phyloP scores from a whole-genome alignment of 2,329 filamentous ascomycete species.

The Penicillium sp. region DNA sequence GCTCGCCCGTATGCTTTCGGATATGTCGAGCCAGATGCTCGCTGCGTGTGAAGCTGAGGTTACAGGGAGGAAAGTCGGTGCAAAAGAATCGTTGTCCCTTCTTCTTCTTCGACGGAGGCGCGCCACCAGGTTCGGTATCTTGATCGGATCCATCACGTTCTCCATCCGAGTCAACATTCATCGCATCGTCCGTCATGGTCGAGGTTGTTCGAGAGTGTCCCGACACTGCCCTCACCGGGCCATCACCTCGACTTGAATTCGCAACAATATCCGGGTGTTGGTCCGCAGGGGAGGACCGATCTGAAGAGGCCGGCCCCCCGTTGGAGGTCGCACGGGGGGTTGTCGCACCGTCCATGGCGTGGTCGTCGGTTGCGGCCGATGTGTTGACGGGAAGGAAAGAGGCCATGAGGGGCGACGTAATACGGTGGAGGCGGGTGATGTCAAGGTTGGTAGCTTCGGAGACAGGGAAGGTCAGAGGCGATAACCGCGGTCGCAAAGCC shows the following conservation, averaged over 20 bases:
- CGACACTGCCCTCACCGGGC: slow-evolving; percentile 12
- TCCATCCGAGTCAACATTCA: slow-evolving; percentile 74
- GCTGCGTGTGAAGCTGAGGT: slow-evolving; percentile 90
- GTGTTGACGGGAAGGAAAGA: slow-evolving; percentile 64
- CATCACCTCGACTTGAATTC: slow-evolving; percentile 34
- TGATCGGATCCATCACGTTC: slow-evolving; percentile 67
- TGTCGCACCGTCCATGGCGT: slow-evolving; percentile 53
- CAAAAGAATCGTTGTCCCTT: slow-evolving; percentile 97
- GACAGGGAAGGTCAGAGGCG: slow-evolving; percentile 18
- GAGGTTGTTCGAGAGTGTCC: slow-evolving; percentile 44
- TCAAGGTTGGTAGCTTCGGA: slow-evolving; percentile 24
- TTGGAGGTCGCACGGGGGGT: slow-evolving; percentile 53
- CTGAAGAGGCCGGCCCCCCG: slow-evolving; percentile 41
- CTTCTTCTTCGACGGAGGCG: slow-evolving; percentile 85
- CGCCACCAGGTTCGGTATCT: slow-evolving; percentile 64
- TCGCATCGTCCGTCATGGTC: slow-evolving; percentile 61
- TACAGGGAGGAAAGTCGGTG: slow-evolving; percentile 91
- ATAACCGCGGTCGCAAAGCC: slow-evolving; percentile 22
- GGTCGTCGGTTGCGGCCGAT: slow-evolving; percentile 49
- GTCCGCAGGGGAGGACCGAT: slow-evolving; percentile 17
- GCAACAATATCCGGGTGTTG: slow-evolving; percentile 19
- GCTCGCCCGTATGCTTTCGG: slow-evolving; percentile 96
- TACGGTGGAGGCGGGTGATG: slow-evolving; percentile 26
- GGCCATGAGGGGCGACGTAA: slow-evolving; percentile 48
- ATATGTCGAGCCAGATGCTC: slow-evolving; percentile 96